Evolutionary conservation across 768 basidiomycete genomes (phyloP), one percentile per base, ranked within the genome.

Genomic region (Ramaria sp.): DNA sequence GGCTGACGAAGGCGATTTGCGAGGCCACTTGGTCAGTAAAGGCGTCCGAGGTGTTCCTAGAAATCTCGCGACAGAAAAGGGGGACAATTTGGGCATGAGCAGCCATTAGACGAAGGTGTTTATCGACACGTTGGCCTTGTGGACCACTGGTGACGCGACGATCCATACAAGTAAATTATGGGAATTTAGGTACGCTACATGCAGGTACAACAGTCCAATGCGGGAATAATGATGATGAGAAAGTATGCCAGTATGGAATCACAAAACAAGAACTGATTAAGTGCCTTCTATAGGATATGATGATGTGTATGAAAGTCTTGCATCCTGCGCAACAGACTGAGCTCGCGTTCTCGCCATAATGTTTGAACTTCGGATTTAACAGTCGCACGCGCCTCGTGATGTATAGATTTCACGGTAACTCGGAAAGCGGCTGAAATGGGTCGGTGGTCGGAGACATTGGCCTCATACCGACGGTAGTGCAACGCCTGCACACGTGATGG

Each of bases 391-490:
- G 73, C 72, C 11, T 82, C 82, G 33, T 72, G 74, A 51, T 80
- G 70, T 46, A 96, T 78, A 39, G 71, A 77, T 73, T 94, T 95
- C 39, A 93, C 76, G 49, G 77, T 84, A 38, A 93, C 70, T 51
- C 68, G 70, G 67, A 93, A 92, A 4, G 75, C 87, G 5, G 88
- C 85, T 31, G 87, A 91, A 48, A 98, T 80, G 7, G 94, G 91
- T 6, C 89, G 78, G 69, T 96, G 94, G 70, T 97, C 93, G 9
- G 88, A 90, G 4, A 94, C 82, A 61, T 91, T 88, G 52, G 77
- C 79, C 69, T 96, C 93, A 68, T 90, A 94, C 19, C 95, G 76
- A 43, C 69, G 69, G 69, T 99, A 96, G 63, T 82, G 81, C 62
- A 89, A 59, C 65, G 81, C 77, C 54, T 72, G 66, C 30, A 95